A percentile compares a stretch with the other conserved stretches of the same genome.
Evolutionary conservation across 83 land plant species (phyloP).

Genomic region (Picea mariana): DNA sequence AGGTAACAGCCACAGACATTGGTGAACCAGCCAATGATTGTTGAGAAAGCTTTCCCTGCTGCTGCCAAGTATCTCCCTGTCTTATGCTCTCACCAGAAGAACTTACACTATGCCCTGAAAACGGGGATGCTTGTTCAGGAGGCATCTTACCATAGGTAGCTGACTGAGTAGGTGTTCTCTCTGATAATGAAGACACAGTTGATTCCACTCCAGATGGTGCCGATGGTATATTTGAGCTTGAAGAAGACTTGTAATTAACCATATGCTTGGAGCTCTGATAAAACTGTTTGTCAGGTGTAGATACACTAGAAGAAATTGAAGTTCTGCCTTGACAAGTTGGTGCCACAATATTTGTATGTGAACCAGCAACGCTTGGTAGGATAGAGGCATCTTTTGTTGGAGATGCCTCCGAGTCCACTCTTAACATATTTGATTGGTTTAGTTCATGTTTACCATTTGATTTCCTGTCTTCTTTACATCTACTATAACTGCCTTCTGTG

Average conservation of each 20-base stretch:
- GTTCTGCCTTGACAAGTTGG: neutral
- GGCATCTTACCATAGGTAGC: constrained; percentile 1
- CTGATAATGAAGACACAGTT: constrained; percentile 7
- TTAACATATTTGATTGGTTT: neutral
- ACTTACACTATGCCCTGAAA: neutral
- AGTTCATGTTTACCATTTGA: neutral
- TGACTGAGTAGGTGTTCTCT: neutral
- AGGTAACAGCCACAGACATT: neutral
- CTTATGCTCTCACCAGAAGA: neutral
- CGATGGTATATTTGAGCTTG: neutral
- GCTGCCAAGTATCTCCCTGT: constrained; percentile 5
- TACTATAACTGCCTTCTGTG: constrained; percentile 13
- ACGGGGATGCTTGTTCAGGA: neutral
- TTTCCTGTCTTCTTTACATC: constrained; percentile 8
- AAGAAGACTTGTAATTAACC: constrained; percentile 1
- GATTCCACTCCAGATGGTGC: neutral
- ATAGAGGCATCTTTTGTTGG: neutral
- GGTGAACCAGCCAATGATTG: constrained; percentile 5
- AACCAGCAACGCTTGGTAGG: neutral
- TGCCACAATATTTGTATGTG: neutral
- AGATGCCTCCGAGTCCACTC: constrained; percentile 13
- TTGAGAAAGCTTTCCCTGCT: constrained; percentile 2
- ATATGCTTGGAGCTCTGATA: constrained; percentile 9
- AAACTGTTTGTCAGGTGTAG: neutral
- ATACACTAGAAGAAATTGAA: neutral